Evolutionary conservation across 495 filamentous ascomycete genomes (phyloP), one percentile per base, ranked within the genome.

Genomic region (Penicillium canariense): DNA sequence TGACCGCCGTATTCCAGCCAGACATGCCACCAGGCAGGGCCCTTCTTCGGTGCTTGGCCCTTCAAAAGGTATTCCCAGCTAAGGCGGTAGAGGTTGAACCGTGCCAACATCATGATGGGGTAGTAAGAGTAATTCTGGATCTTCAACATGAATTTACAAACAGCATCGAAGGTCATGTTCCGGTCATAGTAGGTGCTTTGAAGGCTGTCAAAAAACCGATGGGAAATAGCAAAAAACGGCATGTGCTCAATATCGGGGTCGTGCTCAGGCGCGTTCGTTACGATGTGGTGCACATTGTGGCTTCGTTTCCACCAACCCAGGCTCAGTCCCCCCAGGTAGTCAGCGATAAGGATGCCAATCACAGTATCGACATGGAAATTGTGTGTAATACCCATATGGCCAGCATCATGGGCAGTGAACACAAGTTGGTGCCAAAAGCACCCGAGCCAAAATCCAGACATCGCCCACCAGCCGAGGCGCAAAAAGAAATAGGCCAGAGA

Each of bases 221-320:
- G 94, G 7, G 87, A 92, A 50, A 97, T 79, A 57, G 94, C 94
- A 67, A 98, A 89, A 75, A 97, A 92, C 1, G 94, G 94, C 76
- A 98, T 86, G 60, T 96, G 91, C 69, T 98, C 85, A 56, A 97
- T 98, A 69, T 98, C 94, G 1, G 94, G 94, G 66, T 98, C 94
- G 68, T 98, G 94, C 67, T 97, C 94, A 22, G 94, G 90, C 43
- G 87, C 87, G 71, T 98, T 98, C 15, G 94, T 98, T 30, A 98
- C 88, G 60, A 98, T 91, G 61, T 98, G 94, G 67, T 98, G 94
- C 23, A 98, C 94, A 69, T 98, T 98, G 74, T 98, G 94, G 68
- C 85, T 97, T 49, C 83, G 81, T 69, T 98, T 98, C 94, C 94
- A 98, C 94, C 94, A 98, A 9, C 93, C 89, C 12, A 94, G 55